Conservation (phyloP, 345 rosid genomes). For the Euphorbia peplus region DNA sequence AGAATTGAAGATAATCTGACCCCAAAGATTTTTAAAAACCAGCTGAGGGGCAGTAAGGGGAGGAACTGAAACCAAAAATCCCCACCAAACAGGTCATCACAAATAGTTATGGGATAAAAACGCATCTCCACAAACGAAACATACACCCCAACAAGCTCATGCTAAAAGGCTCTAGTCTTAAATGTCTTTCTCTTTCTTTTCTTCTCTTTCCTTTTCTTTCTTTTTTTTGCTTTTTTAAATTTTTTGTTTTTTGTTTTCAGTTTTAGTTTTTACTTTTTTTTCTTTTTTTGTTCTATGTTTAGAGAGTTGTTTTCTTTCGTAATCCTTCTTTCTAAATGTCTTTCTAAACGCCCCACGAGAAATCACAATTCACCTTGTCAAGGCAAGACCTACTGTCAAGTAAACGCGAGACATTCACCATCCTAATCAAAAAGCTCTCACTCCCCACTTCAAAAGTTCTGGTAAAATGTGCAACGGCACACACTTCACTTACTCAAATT, state of each 20-base stretch:
- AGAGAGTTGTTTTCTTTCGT: neutral
- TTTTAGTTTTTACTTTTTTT: neutral
- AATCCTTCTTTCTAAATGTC: neutral
- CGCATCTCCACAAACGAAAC: conserved; percentile 7
- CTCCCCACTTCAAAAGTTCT: conserved; percentile 10
- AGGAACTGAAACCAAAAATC: conserved; percentile 22
- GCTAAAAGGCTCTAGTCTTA: conserved; percentile 16
- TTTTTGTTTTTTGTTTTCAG: neutral
- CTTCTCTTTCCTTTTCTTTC: neutral
- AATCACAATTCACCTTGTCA: conserved; percentile 12
- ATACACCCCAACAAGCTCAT: conserved; percentile 23
- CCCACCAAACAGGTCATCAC: conserved; percentile 20
- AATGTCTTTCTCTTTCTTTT: neutral
- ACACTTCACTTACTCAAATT: conserved; percentile 14
- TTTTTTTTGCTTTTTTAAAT: neutral
- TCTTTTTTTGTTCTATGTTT: neutral
- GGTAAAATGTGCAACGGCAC: conserved; percentile 4
- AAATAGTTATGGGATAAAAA: conserved; percentile 5
- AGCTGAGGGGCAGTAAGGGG: conserved; percentile 30
- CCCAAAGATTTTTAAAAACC: conserved; percentile 27
- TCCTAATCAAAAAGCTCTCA: conserved; percentile 1
- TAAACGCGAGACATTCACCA: conserved; percentile 12
- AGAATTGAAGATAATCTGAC: conserved; percentile 7
- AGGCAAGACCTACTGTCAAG: conserved; percentile 11
- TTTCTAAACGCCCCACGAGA: neutral